These are phyloP conservation scores for Phytomonas sp. DNA, from an alignment of 208 protist species.

Conservation along the genomic window DNA sequence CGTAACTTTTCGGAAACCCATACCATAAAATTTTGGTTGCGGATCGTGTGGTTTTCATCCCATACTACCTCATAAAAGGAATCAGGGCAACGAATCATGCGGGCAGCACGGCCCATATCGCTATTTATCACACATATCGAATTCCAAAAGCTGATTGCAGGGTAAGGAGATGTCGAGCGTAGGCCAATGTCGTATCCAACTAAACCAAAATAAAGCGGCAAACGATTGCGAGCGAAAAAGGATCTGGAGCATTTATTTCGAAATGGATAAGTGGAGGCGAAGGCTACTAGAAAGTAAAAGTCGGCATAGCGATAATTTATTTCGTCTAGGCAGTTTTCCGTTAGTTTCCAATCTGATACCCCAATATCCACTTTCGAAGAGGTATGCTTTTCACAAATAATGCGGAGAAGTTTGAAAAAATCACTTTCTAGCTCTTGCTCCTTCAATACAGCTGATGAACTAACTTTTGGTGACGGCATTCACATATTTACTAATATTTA, in stretches of 20 bases:
- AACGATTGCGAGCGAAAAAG: constrained; percentile 33
- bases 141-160: constrained; percentile 70
- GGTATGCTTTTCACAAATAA: constrained; percentile 15
- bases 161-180: constrained; percentile 31
- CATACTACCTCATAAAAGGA: constrained; percentile 47
- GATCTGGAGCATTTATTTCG: constrained; percentile 22
- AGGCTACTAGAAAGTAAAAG: constrained; percentile 52
- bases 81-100: constrained; percentile 36
- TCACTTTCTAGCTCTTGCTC: constrained; percentile 39
- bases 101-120: constrained; percentile 44
- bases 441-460: background rate
- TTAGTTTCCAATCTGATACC: constrained; percentile 53
- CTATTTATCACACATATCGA: constrained; percentile 47
- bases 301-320: constrained; percentile 76
- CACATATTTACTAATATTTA: background rate
- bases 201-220: constrained; percentile 58
- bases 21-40: background rate
- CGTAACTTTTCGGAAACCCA: background rate
- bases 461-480: background rate
- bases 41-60: constrained; percentile 1
- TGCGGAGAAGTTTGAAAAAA: constrained; percentile 55
- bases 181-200: constrained; percentile 64
- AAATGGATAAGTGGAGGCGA: constrained; percentile 30
- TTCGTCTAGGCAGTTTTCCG: constrained; percentile 68
- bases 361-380: constrained; percentile 19